Base-by-base conservation (phyloP, 805 yeast species). In the Teunomyces lycoperdinae region DNA sequence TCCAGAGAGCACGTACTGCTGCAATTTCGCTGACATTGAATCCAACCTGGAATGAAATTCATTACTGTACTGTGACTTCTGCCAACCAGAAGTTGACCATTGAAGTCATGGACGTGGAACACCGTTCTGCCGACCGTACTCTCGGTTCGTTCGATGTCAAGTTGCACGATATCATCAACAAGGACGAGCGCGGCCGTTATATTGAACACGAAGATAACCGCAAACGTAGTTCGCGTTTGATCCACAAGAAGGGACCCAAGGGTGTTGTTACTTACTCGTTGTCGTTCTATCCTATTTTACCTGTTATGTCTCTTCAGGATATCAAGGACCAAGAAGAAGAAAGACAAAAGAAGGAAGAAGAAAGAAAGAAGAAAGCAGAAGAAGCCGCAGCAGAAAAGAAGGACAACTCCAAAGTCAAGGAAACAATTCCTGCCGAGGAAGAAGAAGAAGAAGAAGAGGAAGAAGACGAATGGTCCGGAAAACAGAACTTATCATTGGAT, bases 91-190 rank as follows among this genome's bases (percentile, higher is more conserved):
- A 78, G 58, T 67, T 94, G 52, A 83, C 91, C 1, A 64, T 94
- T 47, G 98, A 94, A 63, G 95, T 84, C 5, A 87, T 94, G 96
- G 98, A 94, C 68, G 87, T 86, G 30, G 92, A 91, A 68, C 78
- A 78, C 50, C 77, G 71, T 46, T 80, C 85, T n/a, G 80, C 82
- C 38, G 99, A 94, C 67, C 82, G 97, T 58, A 80, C 95, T 4
- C 77, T 94, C 43, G 99, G 99, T 45, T 78, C 85, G 2, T 85
- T 88, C 69, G 85, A 84, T 58, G 68, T 94, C 16, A 80, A 81
- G 57, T 72, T 88, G 52, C 73, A 76, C 46, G 88, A 84, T 26
- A 70, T 89, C 56, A 81, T 92, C 61, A 78, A 79, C 52, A 84
- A 79, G 61, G 73, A 85, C 50, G 96, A 87, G 46, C 71, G 75